Conservation (phyloP, 2,329 filamentous ascomycete genomes). For the Stagonosporopsis chrysanthemi region DNA sequence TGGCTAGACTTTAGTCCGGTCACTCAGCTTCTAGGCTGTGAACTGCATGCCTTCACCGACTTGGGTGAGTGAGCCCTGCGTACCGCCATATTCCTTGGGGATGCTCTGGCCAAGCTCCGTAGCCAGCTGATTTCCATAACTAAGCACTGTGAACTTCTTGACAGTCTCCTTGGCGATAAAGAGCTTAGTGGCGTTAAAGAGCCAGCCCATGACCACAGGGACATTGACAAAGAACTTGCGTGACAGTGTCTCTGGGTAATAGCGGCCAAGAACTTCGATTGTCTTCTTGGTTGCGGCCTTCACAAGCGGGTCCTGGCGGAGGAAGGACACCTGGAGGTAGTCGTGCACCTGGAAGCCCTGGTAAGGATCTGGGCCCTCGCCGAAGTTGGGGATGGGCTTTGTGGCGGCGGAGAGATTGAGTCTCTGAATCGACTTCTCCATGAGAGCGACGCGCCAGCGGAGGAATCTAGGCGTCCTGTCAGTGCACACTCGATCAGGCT, state of each 20-base stretch:
- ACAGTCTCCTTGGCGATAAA: slow-evolving; percentile 58
- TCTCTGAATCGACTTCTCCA: slow-evolving; percentile 83
- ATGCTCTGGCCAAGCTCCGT: slow-evolving; percentile 71
- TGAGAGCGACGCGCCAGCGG: slow-evolving; percentile 86
- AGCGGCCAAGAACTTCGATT: slow-evolving; percentile 79
- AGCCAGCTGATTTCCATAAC: slow-evolving; percentile 70
- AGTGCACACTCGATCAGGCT: not conserved
- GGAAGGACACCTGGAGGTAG: slow-evolving; percentile 86
- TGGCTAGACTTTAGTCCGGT: not conserved
- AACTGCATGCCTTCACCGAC: slow-evolving; percentile 53
- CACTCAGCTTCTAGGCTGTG: slow-evolving; percentile 14
- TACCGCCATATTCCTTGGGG: slow-evolving; percentile 81
- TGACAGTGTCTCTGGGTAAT: slow-evolving; percentile 87
- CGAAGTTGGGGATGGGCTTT: slow-evolving; percentile 72
- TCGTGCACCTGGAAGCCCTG: slow-evolving; percentile 94
- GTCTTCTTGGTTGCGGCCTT: slow-evolving; percentile 80
- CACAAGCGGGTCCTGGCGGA: slow-evolving; percentile 79
- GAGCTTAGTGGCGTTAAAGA: slow-evolving; percentile 58
- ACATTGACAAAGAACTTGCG: slow-evolving; percentile 98
- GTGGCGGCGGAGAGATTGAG: slow-evolving; percentile 75
- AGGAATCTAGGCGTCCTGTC: slow-evolving; percentile 71
- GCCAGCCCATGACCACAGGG: slow-evolving; percentile 86
- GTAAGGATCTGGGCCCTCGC: slow-evolving; percentile 75
- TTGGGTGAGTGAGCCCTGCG: slow-evolving; percentile 61
- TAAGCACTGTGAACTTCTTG: slow-evolving; percentile 59